A percentile compares a stretch with the other conserved stretches of the same genome.
Conservation (phyloP, 2,329 filamentous ascomycete genomes). For the Gaeumannomyces tritici region DNA sequence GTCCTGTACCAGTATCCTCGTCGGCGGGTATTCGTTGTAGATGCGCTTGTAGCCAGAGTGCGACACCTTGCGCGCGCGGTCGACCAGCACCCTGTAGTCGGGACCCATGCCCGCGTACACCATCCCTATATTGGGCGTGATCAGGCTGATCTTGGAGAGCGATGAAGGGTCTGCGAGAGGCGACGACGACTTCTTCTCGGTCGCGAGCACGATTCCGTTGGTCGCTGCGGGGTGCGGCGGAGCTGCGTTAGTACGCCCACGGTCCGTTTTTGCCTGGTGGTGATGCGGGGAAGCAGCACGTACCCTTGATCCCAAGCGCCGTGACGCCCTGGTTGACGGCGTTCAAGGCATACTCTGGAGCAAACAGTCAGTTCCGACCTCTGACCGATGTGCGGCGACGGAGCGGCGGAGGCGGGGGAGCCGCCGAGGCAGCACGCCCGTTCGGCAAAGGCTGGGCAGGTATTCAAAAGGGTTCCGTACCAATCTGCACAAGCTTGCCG, state of each 20-base stretch:
- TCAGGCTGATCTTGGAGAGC: constrained; percentile 92
- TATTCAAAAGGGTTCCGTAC: constrained; percentile 26
- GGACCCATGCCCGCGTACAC: constrained; percentile 99
- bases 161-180: constrained; percentile 93
- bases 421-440: too few species aligned
- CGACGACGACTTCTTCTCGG: constrained; percentile 98
- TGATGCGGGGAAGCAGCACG: constrained; percentile 10
- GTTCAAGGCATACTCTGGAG: constrained; percentile 91
- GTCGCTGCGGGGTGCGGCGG: constrained; percentile 52
- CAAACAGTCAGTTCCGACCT: not conserved
- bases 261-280: not conserved
- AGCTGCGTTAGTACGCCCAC: not conserved
- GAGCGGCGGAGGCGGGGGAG: not conserved
- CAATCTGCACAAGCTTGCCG: constrained; percentile 98
- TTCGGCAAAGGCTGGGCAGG: not conserved
- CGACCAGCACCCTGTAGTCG: constrained; percentile 94
- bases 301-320: constrained; percentile 96
- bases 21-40: constrained; percentile 99
- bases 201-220: constrained; percentile 96
- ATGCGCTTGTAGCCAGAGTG: constrained; percentile 99
- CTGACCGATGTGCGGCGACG: not conserved
- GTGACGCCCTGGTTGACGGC: constrained; percentile 99
- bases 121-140: constrained; percentile 99
- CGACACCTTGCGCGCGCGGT: constrained; percentile 95
- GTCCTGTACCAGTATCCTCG: constrained; percentile 96